Conservation (phyloP, 768 basidiomycete species). For the Hydnomerulius pinastri region DNA sequence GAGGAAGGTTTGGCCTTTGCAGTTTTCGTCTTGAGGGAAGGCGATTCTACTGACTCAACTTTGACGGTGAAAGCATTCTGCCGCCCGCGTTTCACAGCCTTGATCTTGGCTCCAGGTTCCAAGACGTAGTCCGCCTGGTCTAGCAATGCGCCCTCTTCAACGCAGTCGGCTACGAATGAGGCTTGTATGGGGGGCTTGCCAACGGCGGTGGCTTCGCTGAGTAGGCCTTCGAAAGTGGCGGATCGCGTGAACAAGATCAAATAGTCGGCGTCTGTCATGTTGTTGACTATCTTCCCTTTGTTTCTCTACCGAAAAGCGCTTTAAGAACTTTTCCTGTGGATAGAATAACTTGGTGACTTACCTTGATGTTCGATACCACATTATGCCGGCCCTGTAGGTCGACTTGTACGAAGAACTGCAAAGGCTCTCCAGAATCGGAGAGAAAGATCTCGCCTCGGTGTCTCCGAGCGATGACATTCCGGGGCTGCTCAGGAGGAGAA, state of each 20-base stretch:
- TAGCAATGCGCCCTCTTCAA: conserved; percentile 44
- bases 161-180: conserved; percentile 55
- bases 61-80: conserved; percentile 16
- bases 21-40: not conserved
- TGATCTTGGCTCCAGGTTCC: conserved; percentile 27
- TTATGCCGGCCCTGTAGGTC: conserved; percentile 56
- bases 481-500: conserved; percentile 15
- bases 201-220: conserved; percentile 33
- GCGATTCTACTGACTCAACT: conserved; percentile 11
- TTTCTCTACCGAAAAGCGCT: conserved; percentile 49
- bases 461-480: conserved; percentile 16
- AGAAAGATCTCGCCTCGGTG: conserved; percentile 44
- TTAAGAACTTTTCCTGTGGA: not conserved
- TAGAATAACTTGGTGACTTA: conserved; percentile 26
- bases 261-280: conserved; percentile 60
- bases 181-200: conserved; percentile 52
- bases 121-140: conserved; percentile 48
- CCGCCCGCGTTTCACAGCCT: conserved; percentile 27
- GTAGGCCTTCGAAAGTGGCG: conserved; percentile 50
- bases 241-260: conserved; percentile 56
- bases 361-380: conserved; percentile 62
- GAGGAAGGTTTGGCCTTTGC: conserved; percentile 9
- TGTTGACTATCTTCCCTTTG: conserved; percentile 59
- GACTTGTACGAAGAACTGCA: conserved; percentile 69
- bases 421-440: conserved; percentile 40